Evolutionary conservation across 805 yeast species (phyloP).

Genomic region (Yueomyces sp.): DNA sequence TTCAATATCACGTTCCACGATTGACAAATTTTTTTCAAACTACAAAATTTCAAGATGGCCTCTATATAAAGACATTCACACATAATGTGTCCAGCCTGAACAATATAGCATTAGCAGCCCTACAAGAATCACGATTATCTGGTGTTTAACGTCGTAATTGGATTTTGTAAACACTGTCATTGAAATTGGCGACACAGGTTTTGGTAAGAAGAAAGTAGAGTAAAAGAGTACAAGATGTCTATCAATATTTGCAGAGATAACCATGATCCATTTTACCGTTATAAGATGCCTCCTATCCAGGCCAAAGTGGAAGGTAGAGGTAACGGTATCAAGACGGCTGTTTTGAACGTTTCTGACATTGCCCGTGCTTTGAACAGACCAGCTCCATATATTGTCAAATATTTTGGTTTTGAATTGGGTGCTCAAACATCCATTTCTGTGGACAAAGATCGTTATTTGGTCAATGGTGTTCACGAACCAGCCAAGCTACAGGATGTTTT

Average conservation of each 20-base stretch:
- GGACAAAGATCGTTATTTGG: conserved; percentile 71
- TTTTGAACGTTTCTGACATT: conserved; percentile 80
- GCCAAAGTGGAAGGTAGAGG: conserved; percentile 98
- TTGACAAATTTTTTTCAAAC: no score
- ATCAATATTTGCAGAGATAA: conserved; percentile 94
- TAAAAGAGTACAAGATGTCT: conserved; percentile 40
- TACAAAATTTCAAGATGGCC: no score
- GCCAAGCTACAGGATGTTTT: conserved; percentile 81
- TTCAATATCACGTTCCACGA: no score
- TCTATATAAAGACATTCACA: no score
- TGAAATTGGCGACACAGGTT: no score
- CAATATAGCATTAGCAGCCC: no score
- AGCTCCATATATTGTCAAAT: conserved; percentile 80
- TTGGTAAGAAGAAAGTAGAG: no score
- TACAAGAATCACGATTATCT: no score
- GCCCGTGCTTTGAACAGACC: conserved; percentile 93
- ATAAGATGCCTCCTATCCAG: conserved; percentile 96
- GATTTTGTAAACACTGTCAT: no score
- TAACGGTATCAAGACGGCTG: conserved; percentile 95
- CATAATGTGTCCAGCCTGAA: no score
- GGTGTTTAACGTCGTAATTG: no score
- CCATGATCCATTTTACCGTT: conserved; percentile 97
- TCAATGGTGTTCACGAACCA: conserved; percentile 90
- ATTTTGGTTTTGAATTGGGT: conserved; percentile 92
- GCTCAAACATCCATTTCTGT: conserved; percentile 84